Evolutionary conservation across 768 basidiomycete species (phyloP).

Genomic region (Amanita subjunquillea): DNA sequence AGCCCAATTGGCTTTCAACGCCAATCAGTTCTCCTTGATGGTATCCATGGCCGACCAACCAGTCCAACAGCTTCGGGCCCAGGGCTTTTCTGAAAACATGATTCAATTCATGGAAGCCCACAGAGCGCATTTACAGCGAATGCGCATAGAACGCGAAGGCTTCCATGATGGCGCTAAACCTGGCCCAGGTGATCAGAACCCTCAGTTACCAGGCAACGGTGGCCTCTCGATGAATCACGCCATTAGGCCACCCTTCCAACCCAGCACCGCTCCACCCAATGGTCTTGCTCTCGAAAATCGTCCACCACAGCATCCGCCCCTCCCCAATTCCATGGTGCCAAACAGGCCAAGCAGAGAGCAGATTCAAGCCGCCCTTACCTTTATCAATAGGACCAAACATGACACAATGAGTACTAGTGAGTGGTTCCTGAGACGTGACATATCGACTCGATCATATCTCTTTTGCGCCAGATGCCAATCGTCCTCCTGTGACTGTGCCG

Average conservation of each 20-base stretch:
- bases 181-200: not conserved
- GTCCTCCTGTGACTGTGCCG: constrained; percentile 28
- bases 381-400: constrained; percentile 22
- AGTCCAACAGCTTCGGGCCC: constrained; percentile 40
- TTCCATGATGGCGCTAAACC: constrained; percentile 4
- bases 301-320: not conserved
- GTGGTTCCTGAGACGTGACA: not conserved
- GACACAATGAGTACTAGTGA: constrained; percentile 21
- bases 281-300: not conserved
- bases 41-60: constrained; percentile 35
- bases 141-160: constrained; percentile 21
- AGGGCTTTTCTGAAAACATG: constrained; percentile 35
- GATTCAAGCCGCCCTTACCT: constrained; percentile 16
- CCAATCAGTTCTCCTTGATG: constrained; percentile 31
- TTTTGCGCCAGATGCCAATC: constrained; percentile 19
- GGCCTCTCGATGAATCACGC: not conserved
- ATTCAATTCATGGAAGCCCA: constrained; percentile 49
- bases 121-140: constrained; percentile 36
- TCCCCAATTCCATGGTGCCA: not conserved
- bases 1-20: constrained; percentile 11
- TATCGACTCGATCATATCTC: not conserved
- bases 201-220: not conserved
- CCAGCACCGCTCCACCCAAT: not conserved
- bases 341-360: constrained; percentile 20
- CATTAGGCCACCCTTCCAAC: not conserved